Conservation (phyloP, 2,329 filamentous ascomycete species). For the Paecilomyces formosus region DNA sequence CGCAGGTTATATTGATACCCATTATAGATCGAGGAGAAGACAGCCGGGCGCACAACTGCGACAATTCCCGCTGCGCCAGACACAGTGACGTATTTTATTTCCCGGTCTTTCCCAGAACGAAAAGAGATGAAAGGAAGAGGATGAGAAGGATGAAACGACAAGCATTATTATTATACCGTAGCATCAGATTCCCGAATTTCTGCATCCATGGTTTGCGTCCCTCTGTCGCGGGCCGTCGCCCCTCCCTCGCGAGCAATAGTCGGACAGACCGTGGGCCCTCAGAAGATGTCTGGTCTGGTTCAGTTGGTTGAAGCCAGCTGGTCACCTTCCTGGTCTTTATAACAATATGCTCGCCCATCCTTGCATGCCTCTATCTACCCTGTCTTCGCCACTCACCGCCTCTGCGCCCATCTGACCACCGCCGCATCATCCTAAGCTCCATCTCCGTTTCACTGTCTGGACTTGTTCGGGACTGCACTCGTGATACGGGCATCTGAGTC, state of each 20-base stretch:
- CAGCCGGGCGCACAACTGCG: background rate
- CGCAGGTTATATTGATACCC: no score
- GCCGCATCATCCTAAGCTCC: background rate
- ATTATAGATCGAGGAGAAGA: background rate
- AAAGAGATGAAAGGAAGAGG: background rate
- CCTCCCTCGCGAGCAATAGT: constrained; percentile 8
- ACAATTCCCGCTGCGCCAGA: background rate
- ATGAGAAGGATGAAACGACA: background rate
- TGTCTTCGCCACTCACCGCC: background rate
- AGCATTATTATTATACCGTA: background rate
- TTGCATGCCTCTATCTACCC: background rate
- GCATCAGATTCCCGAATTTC: background rate
- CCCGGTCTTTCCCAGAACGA: background rate
- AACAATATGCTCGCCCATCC: constrained; percentile 1
- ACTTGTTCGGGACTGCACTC: background rate
- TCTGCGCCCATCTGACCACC: background rate
- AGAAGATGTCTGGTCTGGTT: background rate
- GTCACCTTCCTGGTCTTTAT: constrained; percentile 1
- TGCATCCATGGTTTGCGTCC: background rate
- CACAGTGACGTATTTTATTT: background rate
- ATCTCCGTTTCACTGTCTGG: background rate
- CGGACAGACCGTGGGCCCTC: constrained; percentile 14
- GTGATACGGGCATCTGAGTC: background rate
- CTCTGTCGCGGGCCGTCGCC: constrained; percentile 14
- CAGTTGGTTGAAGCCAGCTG: background rate